Evolutionary conservation across 352 stramenopile genomes (phyloP).

Genomic region (Globisporangium spiculum): DNA sequence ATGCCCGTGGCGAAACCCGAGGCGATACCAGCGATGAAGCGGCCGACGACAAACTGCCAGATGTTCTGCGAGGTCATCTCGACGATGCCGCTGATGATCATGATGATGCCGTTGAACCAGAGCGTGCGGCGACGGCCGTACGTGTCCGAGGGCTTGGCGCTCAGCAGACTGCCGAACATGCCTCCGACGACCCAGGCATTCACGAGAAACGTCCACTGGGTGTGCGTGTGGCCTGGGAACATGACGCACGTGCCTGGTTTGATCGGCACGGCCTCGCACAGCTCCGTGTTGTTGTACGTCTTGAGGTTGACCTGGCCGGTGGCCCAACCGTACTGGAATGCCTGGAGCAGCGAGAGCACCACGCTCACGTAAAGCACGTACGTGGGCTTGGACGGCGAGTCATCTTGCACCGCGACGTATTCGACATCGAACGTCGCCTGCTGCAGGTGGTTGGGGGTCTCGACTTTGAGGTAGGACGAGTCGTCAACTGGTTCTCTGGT

Average conservation of each 20-base stretch:
- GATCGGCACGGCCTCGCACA: constrained; percentile 38
- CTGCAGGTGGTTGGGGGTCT: constrained; percentile 2
- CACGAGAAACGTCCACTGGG: constrained; percentile 43
- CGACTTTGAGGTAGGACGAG: constrained; percentile 7
- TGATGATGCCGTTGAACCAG: constrained; percentile 20
- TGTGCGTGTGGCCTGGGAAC: constrained; percentile 34
- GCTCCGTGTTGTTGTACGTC: constrained; percentile 46
- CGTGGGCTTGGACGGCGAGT: constrained; percentile 14
- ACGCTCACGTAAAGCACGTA: constrained; percentile 34
- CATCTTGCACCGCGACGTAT: not conserved
- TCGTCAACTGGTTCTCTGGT: constrained; percentile 1
- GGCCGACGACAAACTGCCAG: constrained; percentile 23
- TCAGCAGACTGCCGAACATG: constrained; percentile 37
- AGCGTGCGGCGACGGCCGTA: constrained; percentile 37
- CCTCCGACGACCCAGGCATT: constrained; percentile 53
- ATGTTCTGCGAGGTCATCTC: constrained; percentile 21
- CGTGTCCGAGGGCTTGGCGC: constrained; percentile 32
- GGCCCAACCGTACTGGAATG: constrained; percentile 53
- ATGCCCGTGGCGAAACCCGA: constrained; percentile 43
- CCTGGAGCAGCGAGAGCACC: constrained; percentile 33
- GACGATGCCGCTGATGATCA: constrained; percentile 20
- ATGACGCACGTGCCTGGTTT: constrained; percentile 30
- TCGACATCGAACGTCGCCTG: constrained; percentile 6
- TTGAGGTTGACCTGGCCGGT: constrained; percentile 63
- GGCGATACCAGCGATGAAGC: constrained; percentile 44